Evolutionary conservation across 2,329 filamentous ascomycete species (phyloP).

Genomic region (Trichophyton benhamiae): DNA sequence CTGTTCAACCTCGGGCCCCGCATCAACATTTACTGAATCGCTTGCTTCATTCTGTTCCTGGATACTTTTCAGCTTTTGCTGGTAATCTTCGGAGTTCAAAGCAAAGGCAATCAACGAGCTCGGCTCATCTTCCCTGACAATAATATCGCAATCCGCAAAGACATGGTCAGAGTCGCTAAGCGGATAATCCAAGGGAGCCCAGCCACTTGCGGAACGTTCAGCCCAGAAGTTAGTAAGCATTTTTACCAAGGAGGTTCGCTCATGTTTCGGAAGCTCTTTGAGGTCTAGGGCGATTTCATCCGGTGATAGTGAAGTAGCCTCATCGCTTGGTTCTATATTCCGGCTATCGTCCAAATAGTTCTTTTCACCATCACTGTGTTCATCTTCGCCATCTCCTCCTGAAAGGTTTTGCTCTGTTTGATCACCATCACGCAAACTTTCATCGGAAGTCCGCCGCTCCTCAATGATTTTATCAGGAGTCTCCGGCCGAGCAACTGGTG

Average conservation of each 20-base stretch:
- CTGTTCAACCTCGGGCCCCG: constrained; percentile 59
- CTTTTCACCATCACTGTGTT: constrained; percentile 59
- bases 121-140: constrained; percentile 92
- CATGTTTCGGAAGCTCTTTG: constrained; percentile 76
- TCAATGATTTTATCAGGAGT: constrained; percentile 17
- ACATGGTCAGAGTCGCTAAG: constrained; percentile 81
- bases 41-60: constrained; percentile 27
- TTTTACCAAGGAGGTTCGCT: constrained; percentile 86
- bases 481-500: constrained; percentile 9
- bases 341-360: constrained; percentile 43
- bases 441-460: constrained; percentile 7
- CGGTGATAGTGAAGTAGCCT: constrained; percentile 39
- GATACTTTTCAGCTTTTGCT: constrained; percentile 52
- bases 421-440: constrained; percentile 21
- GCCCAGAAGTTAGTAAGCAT: constrained; percentile 98
- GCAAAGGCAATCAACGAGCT: constrained; percentile 93
- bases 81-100: constrained; percentile 76
- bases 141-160: constrained; percentile 92
- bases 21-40: constrained; percentile 16
- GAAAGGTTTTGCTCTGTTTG: constrained; percentile 45
- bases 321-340: constrained; percentile 35
- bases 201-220: constrained; percentile 88
- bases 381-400: constrained; percentile 56
- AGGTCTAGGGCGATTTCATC: constrained; percentile 45
- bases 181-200: constrained; percentile 85